phyloP scores from a whole-genome alignment of 2,329 filamentous ascomycete species.

The Colletotrichum endophyticum region DNA sequence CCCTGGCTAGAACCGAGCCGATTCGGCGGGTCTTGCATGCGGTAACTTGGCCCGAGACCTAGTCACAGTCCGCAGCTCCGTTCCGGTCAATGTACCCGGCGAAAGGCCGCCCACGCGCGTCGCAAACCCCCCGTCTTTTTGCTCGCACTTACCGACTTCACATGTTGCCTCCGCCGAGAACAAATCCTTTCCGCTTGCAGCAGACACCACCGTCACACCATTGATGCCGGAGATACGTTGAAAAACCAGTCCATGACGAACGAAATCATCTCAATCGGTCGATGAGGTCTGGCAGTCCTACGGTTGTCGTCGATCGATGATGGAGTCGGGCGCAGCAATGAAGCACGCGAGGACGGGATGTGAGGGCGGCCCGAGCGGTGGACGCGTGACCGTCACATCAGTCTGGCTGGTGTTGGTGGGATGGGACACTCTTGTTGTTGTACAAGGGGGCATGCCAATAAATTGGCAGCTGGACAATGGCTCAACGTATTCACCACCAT shows the following conservation, averaged over 20 bases:
- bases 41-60: slow-evolving; percentile 18
- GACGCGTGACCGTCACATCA: not conserved
- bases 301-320: not conserved
- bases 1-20: not conserved
- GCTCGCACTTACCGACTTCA: not conserved
- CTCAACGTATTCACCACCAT: not conserved
- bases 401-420: not conserved
- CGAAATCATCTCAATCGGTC: not conserved
- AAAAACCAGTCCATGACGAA: not conserved
- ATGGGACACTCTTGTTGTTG: not conserved
- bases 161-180: not conserved
- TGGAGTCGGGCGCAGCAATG: not conserved
- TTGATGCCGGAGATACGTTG: not conserved
- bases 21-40: slow-evolving; percentile 4
- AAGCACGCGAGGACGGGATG: not conserved
- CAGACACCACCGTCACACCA: not conserved
- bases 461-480: not conserved
- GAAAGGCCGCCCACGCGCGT: not conserved
- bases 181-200: not conserved
- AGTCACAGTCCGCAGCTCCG: slow-evolving; percentile 12
- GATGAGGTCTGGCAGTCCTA: not conserved
- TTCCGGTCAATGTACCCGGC: not conserved
- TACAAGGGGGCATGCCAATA: not conserved
- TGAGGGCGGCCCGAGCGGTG: slow-evolving; percentile 10
- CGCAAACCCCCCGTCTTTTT: not conserved